phyloP scores from a whole-genome alignment of 257 asterid species.

The Cinchona pubescens region DNA sequence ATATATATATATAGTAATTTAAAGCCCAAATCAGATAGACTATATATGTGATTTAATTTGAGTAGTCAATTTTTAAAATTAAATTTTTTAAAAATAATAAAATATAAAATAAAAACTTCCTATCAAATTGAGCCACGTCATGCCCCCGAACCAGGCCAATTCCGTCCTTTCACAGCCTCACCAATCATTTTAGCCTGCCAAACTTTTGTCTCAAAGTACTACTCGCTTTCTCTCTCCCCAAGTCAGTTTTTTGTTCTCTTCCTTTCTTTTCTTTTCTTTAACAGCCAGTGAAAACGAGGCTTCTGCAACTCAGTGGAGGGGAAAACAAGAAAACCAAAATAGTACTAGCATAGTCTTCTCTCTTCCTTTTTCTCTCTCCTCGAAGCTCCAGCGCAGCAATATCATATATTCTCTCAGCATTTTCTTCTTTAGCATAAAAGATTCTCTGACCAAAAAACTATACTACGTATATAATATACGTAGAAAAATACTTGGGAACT shows the following conservation, averaged over 20 bases:
- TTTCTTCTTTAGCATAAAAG: background rate
- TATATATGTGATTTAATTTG: no score
- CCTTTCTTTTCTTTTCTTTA: background rate
- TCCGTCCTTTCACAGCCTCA: background rate
- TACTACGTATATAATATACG: background rate
- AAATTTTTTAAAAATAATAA: no score
- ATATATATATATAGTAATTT: no score
- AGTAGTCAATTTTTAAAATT: no score
- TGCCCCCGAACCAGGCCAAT: background rate
- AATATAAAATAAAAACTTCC: conserved; percentile 1
- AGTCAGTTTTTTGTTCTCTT: background rate
- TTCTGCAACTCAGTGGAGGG: no score
- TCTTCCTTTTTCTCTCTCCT: conserved; percentile 1
- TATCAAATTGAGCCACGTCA: no score
- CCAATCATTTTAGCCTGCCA: conserved; percentile 15
- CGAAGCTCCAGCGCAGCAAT: conserved; percentile 10
- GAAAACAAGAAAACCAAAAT: no score
- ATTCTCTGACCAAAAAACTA: conserved; percentile 10
- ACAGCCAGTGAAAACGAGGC: conserved; percentile 12
- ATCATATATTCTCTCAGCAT: background rate
- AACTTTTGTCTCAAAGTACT: conserved; percentile 25
- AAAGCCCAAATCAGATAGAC: no score
- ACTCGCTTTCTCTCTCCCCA: background rate
- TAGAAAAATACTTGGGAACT: no score
- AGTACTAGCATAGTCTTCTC: no score